Base-by-base conservation (phyloP, 768 basidiomycete genomes). In the Lactarius hatsudake region DNA sequence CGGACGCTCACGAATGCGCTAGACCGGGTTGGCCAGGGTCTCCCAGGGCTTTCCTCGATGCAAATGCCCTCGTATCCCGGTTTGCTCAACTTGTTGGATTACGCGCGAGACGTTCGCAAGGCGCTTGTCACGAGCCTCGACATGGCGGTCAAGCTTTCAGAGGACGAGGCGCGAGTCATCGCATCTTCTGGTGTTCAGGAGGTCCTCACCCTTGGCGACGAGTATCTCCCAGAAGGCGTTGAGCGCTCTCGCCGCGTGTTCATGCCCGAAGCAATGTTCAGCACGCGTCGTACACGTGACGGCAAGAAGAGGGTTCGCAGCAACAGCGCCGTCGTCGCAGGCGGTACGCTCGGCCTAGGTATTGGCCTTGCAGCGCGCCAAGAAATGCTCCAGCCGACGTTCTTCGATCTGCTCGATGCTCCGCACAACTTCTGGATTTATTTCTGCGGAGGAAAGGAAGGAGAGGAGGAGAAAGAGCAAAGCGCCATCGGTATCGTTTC, bases 231-330 rank as follows among this genome's bases (percentile, higher is more conserved):
- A 1, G 83, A 83, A 60, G 90, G 88, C 65, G 93, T 94, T 28
- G 93, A 94, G 75, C 82, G 93, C 48, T 86, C 86, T 59, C 83
- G 86, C 64, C 83, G 93, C 32, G 86, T 96, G 15, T 99, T 99
- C 82, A 87, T 93, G 80, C 93, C 96, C n/a, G 91, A 96, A 75
- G 96, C 94, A 17, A 98, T 99, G 97, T 99, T 98, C 79, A 86
- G 85, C 63, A 77, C 83, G 53, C 81, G 81, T 28, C 75, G 79
- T 34, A 76, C 82, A 9, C 64, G 69, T 56, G 73, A 74, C 30
- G 75, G 75, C 71, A 72, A 74, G 64, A 74, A 72, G 36, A 72
- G 70, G 61, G 76, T 82, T 68, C 82, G 73, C 71, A 73, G 78
- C 64, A 78, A 78, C 34, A 83, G 85, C 5, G 80, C 84, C 15